Evolutionary conservation across 129 eudicot species (phyloP), one percentile per base, ranked within the genome.

Genomic region (Ambrosia artemisiifolia): DNA sequence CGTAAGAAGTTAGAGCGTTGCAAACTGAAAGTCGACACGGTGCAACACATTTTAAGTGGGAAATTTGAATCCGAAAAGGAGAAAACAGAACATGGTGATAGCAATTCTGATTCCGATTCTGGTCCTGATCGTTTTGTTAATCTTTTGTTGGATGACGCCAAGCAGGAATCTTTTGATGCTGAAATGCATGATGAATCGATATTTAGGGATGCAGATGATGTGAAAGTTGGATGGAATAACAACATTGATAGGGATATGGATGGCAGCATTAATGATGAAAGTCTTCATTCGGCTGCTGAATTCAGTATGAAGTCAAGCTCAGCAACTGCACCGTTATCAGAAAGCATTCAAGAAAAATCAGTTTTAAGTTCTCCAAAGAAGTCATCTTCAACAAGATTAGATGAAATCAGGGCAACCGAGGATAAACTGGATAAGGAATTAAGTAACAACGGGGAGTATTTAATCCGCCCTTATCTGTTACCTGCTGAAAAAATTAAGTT

Each of bases 1-100:
- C 85, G 99, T 19, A 95, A 95, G 84, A 95, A 95, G 81, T 84
- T 95, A 59, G 96, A 95, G 78, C 81, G 95, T 19, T 86, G 94
- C 84, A 95, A 88, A 60, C 73, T 88, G 33, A 87, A 80, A 74
- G 70, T 85, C 48, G 95, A 82, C 30, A 85, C 92, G 7, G 83
- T 86, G 63, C 88, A 95, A 53, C 82, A 72, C 79, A 83, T 86
- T 74, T 76, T 94, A 70, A 75, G 85, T 50, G 92, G 91, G 67
- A 83, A 83, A 38, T 79, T 84, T 75, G 91, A 85, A 73, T 74
- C 86, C 1, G 92, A 80, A 44, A 78, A 66, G n/a, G 60, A 70
- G 72, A 67, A 47, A 57, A 40, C 72, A 75, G 32, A 6, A 19
- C 6, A 78, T 76, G 71, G 70, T 63, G 75, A 78, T 36, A 72